Base-by-base conservation (phyloP, 73 alveolate genomes). In the Strombidium stylifer region DNA sequence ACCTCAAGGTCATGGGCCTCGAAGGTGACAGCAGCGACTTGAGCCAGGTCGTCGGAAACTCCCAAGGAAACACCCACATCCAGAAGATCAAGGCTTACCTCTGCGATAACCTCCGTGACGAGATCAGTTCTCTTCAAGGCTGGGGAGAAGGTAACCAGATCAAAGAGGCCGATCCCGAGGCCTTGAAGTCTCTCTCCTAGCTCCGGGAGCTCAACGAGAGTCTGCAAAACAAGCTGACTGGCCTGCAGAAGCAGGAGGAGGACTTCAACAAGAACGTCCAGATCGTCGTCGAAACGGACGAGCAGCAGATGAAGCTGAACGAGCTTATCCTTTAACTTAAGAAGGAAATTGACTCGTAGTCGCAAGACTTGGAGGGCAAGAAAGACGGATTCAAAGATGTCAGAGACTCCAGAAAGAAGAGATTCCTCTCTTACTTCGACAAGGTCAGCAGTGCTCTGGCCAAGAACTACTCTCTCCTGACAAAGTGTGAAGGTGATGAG, bases 401-500 rank as follows among this genome's bases (percentile, higher is more conserved):
- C 6, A 59, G 69, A 52, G 91, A 90, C 46, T 50, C 61, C 52
- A 89, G 98, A 61, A 72, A 78, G 31, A 57, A 70, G 39, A 48
- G 65, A 51, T 93, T 90, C 77, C 51, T 71, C 14, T 65, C 73
- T 0, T 80, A 69, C 67, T 93, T 93, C 78, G 94, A 90, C 44
- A 46, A 76, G 45, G 92, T 93, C 36, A 67, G 82, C 35, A 65
- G 76, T 21, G 71, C 37, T n/a, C 49, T 93, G 7, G 41, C 60
- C 19, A 64, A 68, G 11, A 80, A 81, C 44, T 93, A 93, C 76
- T 44, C 59, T 51, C 69, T 76, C 54, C 57, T 93, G 54, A 93
- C 98, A 2, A 50, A 69, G 54, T 81, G 69, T 49, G 84, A 86
- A 68, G 41, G 40, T 42, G 84, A 90, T 54, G 74, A 69, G 67